Evolutionary conservation across 495 filamentous ascomycete species (phyloP).

Genomic region (Trichoderma orchidacearum): DNA sequence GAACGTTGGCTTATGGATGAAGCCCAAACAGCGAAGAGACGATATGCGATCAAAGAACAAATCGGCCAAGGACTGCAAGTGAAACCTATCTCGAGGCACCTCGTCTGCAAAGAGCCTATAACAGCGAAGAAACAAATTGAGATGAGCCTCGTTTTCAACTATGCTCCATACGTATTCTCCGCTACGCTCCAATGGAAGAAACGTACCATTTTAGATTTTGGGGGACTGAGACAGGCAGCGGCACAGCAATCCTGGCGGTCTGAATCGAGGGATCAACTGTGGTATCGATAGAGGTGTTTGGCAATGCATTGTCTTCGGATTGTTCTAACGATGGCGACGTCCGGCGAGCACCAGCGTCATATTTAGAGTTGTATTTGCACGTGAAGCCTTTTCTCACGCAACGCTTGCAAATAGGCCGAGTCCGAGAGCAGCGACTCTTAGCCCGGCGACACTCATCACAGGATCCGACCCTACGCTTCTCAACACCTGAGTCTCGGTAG

Average conservation of each 20-base stretch:
- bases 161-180: not conserved
- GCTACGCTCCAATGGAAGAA: not conserved
- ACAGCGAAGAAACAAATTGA: not conserved
- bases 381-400: constrained; percentile 11
- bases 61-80: constrained; percentile 13
- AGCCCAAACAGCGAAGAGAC: constrained; percentile 21
- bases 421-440: constrained; percentile 21
- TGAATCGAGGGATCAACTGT: not conserved
- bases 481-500: constrained; percentile 1
- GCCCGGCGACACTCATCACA: constrained; percentile 19
- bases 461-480: constrained; percentile 9
- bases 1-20: constrained; percentile 22
- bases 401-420: constrained; percentile 14
- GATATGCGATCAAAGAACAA: constrained; percentile 21
- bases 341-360: constrained; percentile 7
- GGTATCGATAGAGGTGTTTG: not conserved
- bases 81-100: constrained; percentile 9
- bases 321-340: not conserved
- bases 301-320: not conserved
- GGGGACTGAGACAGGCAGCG: not conserved
- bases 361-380: constrained; percentile 15
- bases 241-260: not conserved
- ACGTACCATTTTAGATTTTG: not conserved
- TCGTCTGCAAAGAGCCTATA: constrained; percentile 7
- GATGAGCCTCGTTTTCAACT: not conserved